Evolutionary conservation across 371 early-diverging fungal species (phyloP), one percentile per base, ranked within the genome.

Genomic region (Actinomucor elegans): DNA sequence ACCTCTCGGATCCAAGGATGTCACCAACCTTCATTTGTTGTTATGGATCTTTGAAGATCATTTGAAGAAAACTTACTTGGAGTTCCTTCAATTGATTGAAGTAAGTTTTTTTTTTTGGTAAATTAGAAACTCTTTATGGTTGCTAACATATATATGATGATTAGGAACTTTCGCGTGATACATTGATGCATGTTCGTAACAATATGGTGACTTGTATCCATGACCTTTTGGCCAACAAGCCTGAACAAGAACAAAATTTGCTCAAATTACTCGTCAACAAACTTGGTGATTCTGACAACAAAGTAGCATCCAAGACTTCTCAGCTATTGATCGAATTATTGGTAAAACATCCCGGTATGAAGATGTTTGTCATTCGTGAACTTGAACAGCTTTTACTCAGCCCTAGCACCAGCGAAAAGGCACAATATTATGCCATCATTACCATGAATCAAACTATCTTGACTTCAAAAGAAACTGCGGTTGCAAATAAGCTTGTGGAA

Each of bases 221-320:
- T 46, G 90, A 90, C 58, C 74, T 98, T 32, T 73, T 97, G 51
- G 69, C 77, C 35, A 72, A 84, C 21, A 96, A 95, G 66, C 94
- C 97, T 7, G 98, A 98, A 71, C 94, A 97, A 73, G 98, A 98
- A 62, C 89, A 90, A 47, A 96, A 94, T 57, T 77, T 98, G 52
- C 80, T 98, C 36, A 82, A 88, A 31, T 63, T 98, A 47, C 80
- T 98, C 20, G 88, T 94, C 55, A 96, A 94, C 86, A 98, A 97
- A 67, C 72, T 98, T 46, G 98, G 98, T 61, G 98, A 98, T 71
- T 73, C 75, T 11, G 94, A 94, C 51, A 85, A 87, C 56, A 91
- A 92, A 68, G 79, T 94, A 24, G 90, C 95, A 0, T 86, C 93
- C 38, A 94, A 93, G 63, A 81, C 93, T 8, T 84, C 88, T 3